Base-by-base conservation (phyloP, 2,329 filamentous ascomycete species). In the Diaporthe vexans region DNA sequence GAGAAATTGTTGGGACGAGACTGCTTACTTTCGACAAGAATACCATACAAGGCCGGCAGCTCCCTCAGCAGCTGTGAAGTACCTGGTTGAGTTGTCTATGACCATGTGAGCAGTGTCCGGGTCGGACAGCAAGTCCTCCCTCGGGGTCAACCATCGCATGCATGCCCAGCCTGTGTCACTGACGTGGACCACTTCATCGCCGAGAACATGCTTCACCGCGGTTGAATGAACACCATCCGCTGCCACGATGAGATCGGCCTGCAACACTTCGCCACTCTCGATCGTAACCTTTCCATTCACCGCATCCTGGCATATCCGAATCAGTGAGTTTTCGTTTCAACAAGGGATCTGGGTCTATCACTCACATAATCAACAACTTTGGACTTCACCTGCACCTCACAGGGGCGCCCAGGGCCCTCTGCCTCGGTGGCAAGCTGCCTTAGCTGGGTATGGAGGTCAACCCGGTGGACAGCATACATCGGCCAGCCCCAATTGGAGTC, bases 121-220 rank as follows among this genome's bases (percentile, higher is more conserved):
- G 21, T 71, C 68, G 11, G 68, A 51, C 7, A 71, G 26, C 8
- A 71, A 48, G 7, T 71, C 68, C 13, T 51, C 54, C 13, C 40
- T 71, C 40, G 68, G 68, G 26, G 52, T 54, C 26, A 71, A 9
- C 68, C 68, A 71, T 19, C 68, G 54, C 68, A 71, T 71, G 48
- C 68, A 71, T 3, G 68, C 68, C 68, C 68, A 71, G 54, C 68
- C 68, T 8, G 68, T 71, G 43, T 71, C 68, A 3, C 68, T 54
- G 4, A n/a, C 54, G 40, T 71, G 40, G 43, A 71, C 54, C 3
- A 59, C 68, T 8, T 59, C 54, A 7, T 59, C 68, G 13, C 54
- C 68, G 29, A 71, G 68, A 21, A 71, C 54, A 17, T 71, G 68
- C 68, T 51, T 58, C 54, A 71, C 68, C 8, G 68, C 68, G 4